These are phyloP conservation scores for Metschnikowia colocasiae DNA, from an alignment of 805 yeast species.

Conservation along the genomic window DNA sequence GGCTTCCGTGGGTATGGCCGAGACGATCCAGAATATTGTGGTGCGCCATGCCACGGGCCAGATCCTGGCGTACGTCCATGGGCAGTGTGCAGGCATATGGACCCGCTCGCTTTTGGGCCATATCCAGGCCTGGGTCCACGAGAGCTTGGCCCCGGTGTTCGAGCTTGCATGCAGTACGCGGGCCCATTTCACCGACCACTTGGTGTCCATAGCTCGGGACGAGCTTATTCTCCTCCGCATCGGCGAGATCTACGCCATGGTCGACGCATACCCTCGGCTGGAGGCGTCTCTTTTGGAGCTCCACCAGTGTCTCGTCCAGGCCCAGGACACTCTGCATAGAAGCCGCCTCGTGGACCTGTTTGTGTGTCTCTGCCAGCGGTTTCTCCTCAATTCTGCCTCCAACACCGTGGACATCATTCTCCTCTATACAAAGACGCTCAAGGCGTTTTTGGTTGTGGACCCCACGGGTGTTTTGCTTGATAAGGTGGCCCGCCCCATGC, in stretches of 20 bases:
- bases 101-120: constrained; percentile 29
- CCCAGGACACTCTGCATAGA: constrained; percentile 39
- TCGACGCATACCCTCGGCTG: constrained; percentile 51
- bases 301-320: constrained; percentile 39
- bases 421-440: constrained; percentile 66
- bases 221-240: constrained; percentile 48
- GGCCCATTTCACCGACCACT: constrained; percentile 18
- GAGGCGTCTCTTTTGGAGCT: constrained; percentile 55
- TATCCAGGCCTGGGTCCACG: constrained; percentile 37
- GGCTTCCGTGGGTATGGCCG: constrained; percentile 15
- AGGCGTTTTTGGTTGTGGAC: constrained; percentile 71
- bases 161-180: constrained; percentile 9
- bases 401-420: constrained; percentile 70
- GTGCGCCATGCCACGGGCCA: constrained; percentile 36
- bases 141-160: constrained; percentile 37
- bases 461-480: constrained; percentile 83
- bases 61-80: constrained; percentile 30
- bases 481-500: constrained; percentile 70
- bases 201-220: constrained; percentile 36
- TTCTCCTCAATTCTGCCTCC: constrained; percentile 74
- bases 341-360: constrained; percentile 50
- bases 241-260: constrained; percentile 56
- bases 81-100: constrained; percentile 37
- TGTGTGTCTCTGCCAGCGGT: constrained; percentile 38
- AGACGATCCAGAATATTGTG: constrained; percentile 21